These are phyloP conservation scores for Phytophthora fragariaefolia DNA, from an alignment of 352 stramenopile species.

Conservation along the genomic window DNA sequence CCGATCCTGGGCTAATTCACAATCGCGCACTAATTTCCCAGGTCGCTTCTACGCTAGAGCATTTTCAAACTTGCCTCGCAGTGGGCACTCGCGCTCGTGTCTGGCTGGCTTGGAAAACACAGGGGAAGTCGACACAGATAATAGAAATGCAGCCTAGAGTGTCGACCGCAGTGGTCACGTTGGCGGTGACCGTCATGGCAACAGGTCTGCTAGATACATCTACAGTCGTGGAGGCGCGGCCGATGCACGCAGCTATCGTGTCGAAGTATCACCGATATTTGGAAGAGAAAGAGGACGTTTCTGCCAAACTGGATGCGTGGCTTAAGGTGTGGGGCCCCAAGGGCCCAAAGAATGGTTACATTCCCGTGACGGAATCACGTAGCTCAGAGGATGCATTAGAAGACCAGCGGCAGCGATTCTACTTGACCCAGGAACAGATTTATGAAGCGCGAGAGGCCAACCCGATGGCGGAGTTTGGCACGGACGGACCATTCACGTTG, in stretches of 20 bases:
- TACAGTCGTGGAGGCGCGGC: constrained; percentile 28
- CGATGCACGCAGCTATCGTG: constrained; percentile 56
- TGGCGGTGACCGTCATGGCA: constrained; percentile 28
- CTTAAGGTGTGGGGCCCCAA: constrained; percentile 40
- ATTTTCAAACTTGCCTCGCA: constrained; percentile 35
- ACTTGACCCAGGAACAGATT: constrained; percentile 53
- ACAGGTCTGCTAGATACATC: constrained; percentile 21
- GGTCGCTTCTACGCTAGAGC: constrained; percentile 32
- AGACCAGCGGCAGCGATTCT: constrained; percentile 54
- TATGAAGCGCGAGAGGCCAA: constrained; percentile 39
- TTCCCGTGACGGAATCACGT: constrained; percentile 44
- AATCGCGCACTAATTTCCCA: constrained; percentile 34
- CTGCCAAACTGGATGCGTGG: constrained; percentile 53
- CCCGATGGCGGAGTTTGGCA: constrained; percentile 50
- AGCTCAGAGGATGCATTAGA: constrained; percentile 45
- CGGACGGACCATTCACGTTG: constrained; percentile 57
- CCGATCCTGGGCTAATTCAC: constrained; percentile 38
- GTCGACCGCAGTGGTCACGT: constrained; percentile 25
- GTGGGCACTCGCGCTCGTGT: constrained; percentile 14
- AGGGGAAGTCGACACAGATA: constrained; percentile 10
- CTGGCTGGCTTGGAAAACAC: constrained; percentile 16
- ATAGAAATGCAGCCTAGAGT: constrained; percentile 31
- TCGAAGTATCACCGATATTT: constrained; percentile 66
- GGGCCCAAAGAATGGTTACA: constrained; percentile 42
- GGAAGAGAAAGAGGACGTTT: constrained; percentile 48